Conservation (phyloP, 129 eudicot genomes). For the Helianthus tuberosus region DNA sequence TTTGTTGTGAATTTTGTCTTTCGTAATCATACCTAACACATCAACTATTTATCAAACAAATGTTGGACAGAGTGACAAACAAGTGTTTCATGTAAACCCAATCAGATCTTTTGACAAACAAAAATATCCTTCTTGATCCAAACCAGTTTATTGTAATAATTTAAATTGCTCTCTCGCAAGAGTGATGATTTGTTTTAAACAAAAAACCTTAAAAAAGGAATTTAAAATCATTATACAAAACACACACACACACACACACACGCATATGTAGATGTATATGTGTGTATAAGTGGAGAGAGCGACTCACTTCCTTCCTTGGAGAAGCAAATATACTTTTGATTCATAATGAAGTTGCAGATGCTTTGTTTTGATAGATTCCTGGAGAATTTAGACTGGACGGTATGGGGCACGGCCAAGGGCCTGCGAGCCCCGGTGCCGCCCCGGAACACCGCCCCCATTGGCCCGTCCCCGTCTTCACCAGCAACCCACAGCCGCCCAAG, state of each 20-base stretch:
- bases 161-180: neutral
- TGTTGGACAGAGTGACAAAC: too few relatives aligned
- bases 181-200: neutral
- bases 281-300: neutral
- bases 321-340: constrained; percentile 74
- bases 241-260: neutral
- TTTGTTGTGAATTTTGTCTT: too few relatives aligned
- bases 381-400: constrained; percentile 3
- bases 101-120: neutral
- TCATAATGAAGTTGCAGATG: constrained; percentile 92
- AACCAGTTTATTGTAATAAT: too few relatives aligned
- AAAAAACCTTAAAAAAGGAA: neutral
- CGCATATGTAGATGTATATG: too few relatives aligned
- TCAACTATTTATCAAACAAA: neutral
- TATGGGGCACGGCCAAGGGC: too few relatives aligned
- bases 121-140: neutral
- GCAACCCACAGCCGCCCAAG: too few relatives aligned
- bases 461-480: too few relatives aligned
- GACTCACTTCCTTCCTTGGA: constrained; percentile 90
- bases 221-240: neutral
- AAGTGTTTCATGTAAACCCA: neutral
- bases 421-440: too few relatives aligned
- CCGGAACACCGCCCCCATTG: too few relatives aligned
- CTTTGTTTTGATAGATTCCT: constrained; percentile 85
- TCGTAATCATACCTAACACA: neutral